A percentile compares a stretch with the other conserved stretches of the same genome.
These are phyloP conservation scores for Suhomyces chickasaworum DNA, from an alignment of 1,139 yeast species.

Conservation along the genomic window DNA sequence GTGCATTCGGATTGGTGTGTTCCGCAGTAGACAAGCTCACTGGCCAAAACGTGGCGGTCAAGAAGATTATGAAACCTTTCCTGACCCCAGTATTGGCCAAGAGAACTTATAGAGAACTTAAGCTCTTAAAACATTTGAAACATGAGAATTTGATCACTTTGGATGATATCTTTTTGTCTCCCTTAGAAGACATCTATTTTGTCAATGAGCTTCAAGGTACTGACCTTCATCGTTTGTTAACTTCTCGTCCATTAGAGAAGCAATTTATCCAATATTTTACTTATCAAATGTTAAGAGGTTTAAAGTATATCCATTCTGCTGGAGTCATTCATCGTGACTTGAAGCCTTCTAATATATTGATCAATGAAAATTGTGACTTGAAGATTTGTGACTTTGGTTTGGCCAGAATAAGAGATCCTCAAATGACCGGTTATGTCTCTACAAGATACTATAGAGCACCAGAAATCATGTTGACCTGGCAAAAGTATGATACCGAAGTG, in stretches of 20 bases:
- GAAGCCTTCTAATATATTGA: conserved; percentile 31
- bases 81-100: conserved; percentile 93
- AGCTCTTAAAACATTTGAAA: conserved; percentile 85
- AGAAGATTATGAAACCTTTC: conserved; percentile 97
- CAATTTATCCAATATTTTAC: conserved; percentile 96
- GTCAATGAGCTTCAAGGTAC: conserved; percentile 97
- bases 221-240: conserved; percentile 85
- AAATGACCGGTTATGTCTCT: conserved; percentile 98
- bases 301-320: conserved; percentile 32
- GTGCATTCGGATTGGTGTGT: conserved; percentile 97
- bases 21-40: conserved; percentile 93
- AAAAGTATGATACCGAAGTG: conserved; percentile 96
- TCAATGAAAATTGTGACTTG: conserved; percentile 34
- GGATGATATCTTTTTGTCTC: conserved; percentile 92
- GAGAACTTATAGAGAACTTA: conserved; percentile 93
- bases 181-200: conserved; percentile 93
- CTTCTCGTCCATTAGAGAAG: conserved; percentile 91
- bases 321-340: conserved; percentile 35
- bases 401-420: conserved; percentile 97
- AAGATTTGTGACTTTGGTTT: conserved; percentile 49
- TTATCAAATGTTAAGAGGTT: conserved; percentile 33
- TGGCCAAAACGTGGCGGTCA: conserved; percentile 92
- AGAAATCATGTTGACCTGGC: conserved; percentile 99
- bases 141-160: conserved; percentile 93
- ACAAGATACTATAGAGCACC: conserved; percentile 98